These are phyloP conservation scores for Larix sibirica DNA, from an alignment of 83 land plant species.

Conservation along the genomic window DNA sequence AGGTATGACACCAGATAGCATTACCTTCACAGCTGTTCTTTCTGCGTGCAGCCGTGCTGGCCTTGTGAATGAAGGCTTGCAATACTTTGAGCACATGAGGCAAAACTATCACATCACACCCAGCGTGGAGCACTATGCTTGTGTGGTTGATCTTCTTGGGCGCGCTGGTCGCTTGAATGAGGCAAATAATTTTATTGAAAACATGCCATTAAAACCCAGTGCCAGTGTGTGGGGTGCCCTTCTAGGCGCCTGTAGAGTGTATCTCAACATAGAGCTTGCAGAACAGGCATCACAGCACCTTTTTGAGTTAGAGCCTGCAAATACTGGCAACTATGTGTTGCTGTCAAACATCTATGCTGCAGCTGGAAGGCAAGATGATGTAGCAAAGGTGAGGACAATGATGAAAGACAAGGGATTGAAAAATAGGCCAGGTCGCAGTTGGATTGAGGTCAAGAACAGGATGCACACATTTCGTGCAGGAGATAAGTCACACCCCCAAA, in stretches of 20 bases:
- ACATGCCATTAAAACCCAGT: background rate
- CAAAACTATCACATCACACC: background rate
- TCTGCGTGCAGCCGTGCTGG: slow-evolving; percentile 2
- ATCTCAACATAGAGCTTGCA: background rate
- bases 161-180: background rate
- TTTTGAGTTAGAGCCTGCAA: background rate
- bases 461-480: too few species aligned
- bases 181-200: background rate
- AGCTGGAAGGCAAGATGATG: background rate
- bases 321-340: background rate
- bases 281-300: background rate
- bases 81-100: background rate
- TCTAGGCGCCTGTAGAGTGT: background rate
- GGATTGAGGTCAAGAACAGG: too few species aligned
- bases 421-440: too few species aligned
- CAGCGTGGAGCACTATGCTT: background rate
- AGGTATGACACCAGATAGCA: background rate
- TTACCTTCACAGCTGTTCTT: background rate
- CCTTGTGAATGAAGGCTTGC: background rate
- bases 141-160: background rate
- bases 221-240: slow-evolving; percentile 1
- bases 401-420: too few species aligned
- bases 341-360: slow-evolving; percentile 1
- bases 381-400: background rate
- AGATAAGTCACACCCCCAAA: too few species aligned